A percentile compares a stretch with the other conserved stretches of the same genome.
Evolutionary conservation across 2,329 filamentous ascomycete genomes (phyloP).

Genomic region (Ceratocystis colombiana): DNA sequence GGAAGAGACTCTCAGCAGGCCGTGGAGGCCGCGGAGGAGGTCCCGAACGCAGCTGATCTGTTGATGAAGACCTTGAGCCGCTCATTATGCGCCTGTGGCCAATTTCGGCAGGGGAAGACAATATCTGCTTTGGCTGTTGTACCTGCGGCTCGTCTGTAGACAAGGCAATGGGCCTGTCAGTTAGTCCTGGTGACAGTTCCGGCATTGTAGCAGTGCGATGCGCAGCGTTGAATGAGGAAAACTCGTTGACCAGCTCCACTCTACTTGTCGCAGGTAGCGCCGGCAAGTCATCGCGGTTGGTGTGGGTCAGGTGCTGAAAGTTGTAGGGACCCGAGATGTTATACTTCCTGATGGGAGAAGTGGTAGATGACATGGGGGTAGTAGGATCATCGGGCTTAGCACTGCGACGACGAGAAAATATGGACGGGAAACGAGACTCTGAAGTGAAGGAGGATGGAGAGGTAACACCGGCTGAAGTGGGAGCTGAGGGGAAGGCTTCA

Average conservation of each 20-base stretch:
- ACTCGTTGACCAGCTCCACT: constrained; percentile 38
- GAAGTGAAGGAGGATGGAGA: constrained; percentile 8
- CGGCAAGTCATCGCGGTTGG: constrained; percentile 41
- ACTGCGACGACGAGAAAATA: constrained; percentile 41
- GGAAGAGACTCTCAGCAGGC: constrained; percentile 32
- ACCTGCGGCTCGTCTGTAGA: constrained; percentile 3
- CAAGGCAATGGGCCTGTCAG: constrained; percentile 23
- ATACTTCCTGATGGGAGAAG: constrained; percentile 29
- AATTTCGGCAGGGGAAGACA: constrained; percentile 26
- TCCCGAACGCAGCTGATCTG: constrained; percentile 41
- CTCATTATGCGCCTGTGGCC: constrained; percentile 35
- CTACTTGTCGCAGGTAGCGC: constrained; percentile 36
- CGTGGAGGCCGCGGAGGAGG: constrained; percentile 39
- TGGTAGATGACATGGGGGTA: constrained; percentile 25
- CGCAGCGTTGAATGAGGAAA: constrained; percentile 27
- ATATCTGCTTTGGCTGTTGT: constrained; percentile 12
- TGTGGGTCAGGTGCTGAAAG: constrained; percentile 56
- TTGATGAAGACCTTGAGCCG: constrained; percentile 33
- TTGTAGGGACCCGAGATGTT: constrained; percentile 56
- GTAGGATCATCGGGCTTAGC: constrained; percentile 20
- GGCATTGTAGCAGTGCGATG: constrained; percentile 22
- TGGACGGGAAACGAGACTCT: constrained; percentile 34
- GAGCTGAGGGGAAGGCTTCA: not conserved
- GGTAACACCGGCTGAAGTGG: constrained; percentile 1
- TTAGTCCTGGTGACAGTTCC: constrained; percentile 15